phyloP scores from a whole-genome alignment of 2,329 filamentous ascomycete species.

The Dactylella cylindrospora region DNA sequence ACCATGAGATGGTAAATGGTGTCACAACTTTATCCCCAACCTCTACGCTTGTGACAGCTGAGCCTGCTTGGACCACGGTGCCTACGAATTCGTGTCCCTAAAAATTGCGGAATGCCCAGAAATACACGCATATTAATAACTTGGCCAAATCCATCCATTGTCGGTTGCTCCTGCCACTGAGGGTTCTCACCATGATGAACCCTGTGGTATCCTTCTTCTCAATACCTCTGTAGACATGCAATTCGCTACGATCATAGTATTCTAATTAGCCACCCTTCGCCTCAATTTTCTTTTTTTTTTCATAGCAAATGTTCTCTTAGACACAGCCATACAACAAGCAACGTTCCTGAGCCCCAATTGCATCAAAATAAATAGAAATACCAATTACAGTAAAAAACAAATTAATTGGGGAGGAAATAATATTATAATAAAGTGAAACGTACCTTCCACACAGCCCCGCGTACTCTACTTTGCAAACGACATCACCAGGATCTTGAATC shows the following conservation, averaged over 20 bases:
- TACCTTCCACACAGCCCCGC: conserved; percentile 87
- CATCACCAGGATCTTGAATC: conserved; percentile 69
- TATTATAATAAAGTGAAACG: conserved; percentile 50
- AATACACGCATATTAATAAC: not conserved
- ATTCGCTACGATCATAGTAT: conserved; percentile 64
- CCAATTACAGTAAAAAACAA: not conserved
- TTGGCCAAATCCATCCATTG: not conserved
- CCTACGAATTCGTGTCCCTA: conserved; percentile 86
- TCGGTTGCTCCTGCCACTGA: no score
- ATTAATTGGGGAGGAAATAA: no score
- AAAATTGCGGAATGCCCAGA: not conserved
- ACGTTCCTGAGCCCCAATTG: no score
- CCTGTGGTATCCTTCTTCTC: conserved; percentile 65
- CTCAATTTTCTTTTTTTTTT: not conserved
- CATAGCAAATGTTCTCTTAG: conserved; percentile 9
- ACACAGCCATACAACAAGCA: no score
- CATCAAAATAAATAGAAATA: no score
- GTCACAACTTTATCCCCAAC: conserved; percentile 77
- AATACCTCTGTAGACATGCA: conserved; percentile 83
- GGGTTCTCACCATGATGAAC: conserved; percentile 59
- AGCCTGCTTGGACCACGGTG: conserved; percentile 67
- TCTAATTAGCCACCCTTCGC: not conserved
- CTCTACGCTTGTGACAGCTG: conserved; percentile 67
- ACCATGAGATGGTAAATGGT: conserved; percentile 82
- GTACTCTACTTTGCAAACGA: conserved; percentile 79